Percentiles rank a stretch among this genome's conserved stretches.
phyloP scores from a whole-genome alignment of 768 basidiomycete species.

The Lentinula lateritia region DNA sequence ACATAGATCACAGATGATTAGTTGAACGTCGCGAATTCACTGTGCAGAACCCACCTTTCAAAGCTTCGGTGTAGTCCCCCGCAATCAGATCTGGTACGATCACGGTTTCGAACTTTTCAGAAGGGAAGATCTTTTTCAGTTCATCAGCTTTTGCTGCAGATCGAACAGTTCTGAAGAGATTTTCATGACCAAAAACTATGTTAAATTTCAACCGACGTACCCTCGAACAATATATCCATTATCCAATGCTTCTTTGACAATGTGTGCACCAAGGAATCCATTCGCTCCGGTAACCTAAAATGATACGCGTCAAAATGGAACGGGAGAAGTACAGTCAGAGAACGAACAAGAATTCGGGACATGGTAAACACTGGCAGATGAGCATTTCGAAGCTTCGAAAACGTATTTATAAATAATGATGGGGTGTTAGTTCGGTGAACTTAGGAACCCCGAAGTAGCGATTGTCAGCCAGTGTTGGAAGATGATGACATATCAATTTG shows the following conservation, averaged over 20 bases:
- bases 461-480: background rate
- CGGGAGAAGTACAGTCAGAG: background rate
- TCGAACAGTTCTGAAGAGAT: slow-evolving; percentile 6
- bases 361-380: background rate
- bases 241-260: slow-evolving; percentile 11
- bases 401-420: background rate
- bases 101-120: slow-evolving; percentile 7
- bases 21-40: background rate
- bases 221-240: slow-evolving; percentile 14
- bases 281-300: slow-evolving; percentile 14
- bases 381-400: background rate
- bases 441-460: background rate
- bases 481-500: background rate
- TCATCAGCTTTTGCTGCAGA: slow-evolving; percentile 2
- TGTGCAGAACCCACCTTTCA: slow-evolving; percentile 26
- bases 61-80: slow-evolving; percentile 31
- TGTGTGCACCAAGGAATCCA: slow-evolving; percentile 14
- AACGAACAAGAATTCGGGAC: background rate
- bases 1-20: background rate
- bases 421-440: background rate
- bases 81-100: slow-evolving; percentile 7
- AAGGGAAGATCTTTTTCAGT: slow-evolving; percentile 6
- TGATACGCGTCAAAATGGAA: background rate
- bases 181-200: background rate
- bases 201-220: background rate